phyloP scores from a whole-genome alignment of 345 rosid genomes.

The Rhizophora mangle region DNA sequence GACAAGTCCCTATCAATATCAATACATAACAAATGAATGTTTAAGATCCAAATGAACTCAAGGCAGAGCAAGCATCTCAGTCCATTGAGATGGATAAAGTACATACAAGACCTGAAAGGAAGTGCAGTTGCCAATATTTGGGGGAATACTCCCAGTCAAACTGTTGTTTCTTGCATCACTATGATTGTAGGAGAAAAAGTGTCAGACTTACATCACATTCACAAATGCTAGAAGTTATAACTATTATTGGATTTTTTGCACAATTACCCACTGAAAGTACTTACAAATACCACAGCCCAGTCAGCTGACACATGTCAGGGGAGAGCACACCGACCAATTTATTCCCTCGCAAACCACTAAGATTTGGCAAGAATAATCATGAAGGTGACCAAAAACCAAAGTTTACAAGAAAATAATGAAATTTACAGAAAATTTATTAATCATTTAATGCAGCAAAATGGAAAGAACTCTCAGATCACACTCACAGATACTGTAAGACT shows the following conservation, averaged over 20 bases:
- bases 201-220: slow-evolving; percentile 1
- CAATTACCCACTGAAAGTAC: slow-evolving; percentile 23
- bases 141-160: slow-evolving; percentile 87
- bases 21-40: not conserved
- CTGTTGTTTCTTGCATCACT: slow-evolving; percentile 97
- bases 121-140: slow-evolving; percentile 91
- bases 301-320: slow-evolving; percentile 89
- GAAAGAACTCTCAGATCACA: not conserved
- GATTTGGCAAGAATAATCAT: not conserved
- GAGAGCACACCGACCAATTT: slow-evolving; percentile 84
- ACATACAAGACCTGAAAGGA: slow-evolving; percentile 99
- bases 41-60: not conserved
- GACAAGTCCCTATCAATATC: slow-evolving; percentile 75
- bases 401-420: not conserved
- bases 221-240: too few relatives aligned
- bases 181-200: slow-evolving; percentile 12
- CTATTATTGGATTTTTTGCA: too few relatives aligned
- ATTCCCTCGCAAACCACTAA: slow-evolving; percentile 91
- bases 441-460: not conserved
- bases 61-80: not conserved
- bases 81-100: slow-evolving; percentile 20
- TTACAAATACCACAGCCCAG: slow-evolving; percentile 98
- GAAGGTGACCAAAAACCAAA: not conserved
- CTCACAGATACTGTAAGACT: slow-evolving; percentile 97
- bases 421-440: too few relatives aligned